Evolutionary conservation across 768 basidiomycete species (phyloP).

Genomic region (Roridomyces roridus): DNA sequence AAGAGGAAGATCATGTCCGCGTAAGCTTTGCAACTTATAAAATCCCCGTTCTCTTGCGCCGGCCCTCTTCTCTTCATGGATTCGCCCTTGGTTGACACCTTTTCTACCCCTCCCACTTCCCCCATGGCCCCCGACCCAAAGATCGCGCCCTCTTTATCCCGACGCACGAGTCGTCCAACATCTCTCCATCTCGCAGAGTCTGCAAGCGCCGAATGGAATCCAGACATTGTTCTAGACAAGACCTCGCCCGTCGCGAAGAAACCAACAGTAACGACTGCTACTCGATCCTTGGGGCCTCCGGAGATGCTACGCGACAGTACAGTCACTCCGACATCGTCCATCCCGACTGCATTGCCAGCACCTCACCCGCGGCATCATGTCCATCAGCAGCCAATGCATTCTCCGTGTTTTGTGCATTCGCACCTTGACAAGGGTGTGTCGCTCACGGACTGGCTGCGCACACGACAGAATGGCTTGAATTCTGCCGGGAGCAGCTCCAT

Average conservation of each 20-base stretch:
- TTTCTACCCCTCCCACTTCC: constrained; percentile 22
- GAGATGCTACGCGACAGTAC: constrained; percentile 27
- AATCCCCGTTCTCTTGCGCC: too few relatives aligned
- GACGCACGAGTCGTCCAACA: constrained; percentile 49
- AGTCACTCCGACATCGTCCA: constrained; percentile 28
- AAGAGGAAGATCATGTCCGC: not conserved
- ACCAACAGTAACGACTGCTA: constrained; percentile 16
- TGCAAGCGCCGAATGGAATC: constrained; percentile 42
- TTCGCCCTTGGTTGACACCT: constrained; percentile 15
- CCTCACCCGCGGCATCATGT: constrained; percentile 30
- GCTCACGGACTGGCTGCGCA: constrained; percentile 74
- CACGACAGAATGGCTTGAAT: constrained; percentile 43
- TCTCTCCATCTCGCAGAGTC: constrained; percentile 50
- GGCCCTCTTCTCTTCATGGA: not conserved
- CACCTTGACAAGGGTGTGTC: constrained; percentile 85
- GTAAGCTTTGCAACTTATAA: too few relatives aligned
- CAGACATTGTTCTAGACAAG: constrained; percentile 50
- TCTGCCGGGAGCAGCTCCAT: constrained; percentile 21
- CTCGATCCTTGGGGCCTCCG: constrained; percentile 23
- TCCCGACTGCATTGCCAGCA: constrained; percentile 18
- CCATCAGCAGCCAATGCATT: constrained; percentile 50
- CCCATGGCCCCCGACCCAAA: constrained; percentile 21
- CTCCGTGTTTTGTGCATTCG: constrained; percentile 94
- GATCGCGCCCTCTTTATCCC: constrained; percentile 44
- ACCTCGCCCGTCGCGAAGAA: constrained; percentile 40